Evolutionary conservation across 495 filamentous ascomycete genomes (phyloP), one percentile per base, ranked within the genome.

Genomic region (Neurospora sp.): DNA sequence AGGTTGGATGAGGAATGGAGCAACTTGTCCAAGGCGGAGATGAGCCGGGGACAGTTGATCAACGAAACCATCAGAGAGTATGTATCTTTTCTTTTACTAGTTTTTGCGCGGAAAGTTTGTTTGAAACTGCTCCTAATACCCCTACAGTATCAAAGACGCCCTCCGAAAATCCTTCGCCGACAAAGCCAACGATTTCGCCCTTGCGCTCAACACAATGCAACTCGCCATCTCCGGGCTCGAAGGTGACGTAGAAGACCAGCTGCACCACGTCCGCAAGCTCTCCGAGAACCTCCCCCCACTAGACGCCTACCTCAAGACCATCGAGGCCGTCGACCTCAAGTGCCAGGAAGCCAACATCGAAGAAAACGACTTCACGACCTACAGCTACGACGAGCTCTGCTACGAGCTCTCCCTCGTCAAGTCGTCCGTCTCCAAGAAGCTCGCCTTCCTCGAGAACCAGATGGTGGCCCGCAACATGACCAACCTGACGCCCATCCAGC

Each of bases 311-410:
- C 88, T 99, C 27, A 87, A 91, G 72, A 91, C 91, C 73, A 95
- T 98, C 75, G 91, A 88, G 5, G 89, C 88, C 12, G 85, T 97
- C 38, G 94, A 96, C 76, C 87, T 88, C 75, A 93, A 97, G 82
- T 98, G 96, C 79, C 89, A 89, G 53, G 94, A 99, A 84, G 96
- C 96, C 61, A 98, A 98, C 80, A 97, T 98, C 66, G 96, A 99
- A 81, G 96, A 99, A 79, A 99, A 99, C 81, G 96, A 99, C 82
- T 97, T 95, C 83, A 99, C 96, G 6, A 97, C 95, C 3, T 98
- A 97, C 83, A 96, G 94, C 12, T 93, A 97, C 77, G 96, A 99
- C 79, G 96, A 99, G 80, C 88, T 99, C 22, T 89, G 89, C 66
- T 99, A 99, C 85, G 96, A 99, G 80, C 87, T 98, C 44, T 92